Conservation (phyloP, 495 filamentous ascomycete species). For the Penicillium fimorum region DNA sequence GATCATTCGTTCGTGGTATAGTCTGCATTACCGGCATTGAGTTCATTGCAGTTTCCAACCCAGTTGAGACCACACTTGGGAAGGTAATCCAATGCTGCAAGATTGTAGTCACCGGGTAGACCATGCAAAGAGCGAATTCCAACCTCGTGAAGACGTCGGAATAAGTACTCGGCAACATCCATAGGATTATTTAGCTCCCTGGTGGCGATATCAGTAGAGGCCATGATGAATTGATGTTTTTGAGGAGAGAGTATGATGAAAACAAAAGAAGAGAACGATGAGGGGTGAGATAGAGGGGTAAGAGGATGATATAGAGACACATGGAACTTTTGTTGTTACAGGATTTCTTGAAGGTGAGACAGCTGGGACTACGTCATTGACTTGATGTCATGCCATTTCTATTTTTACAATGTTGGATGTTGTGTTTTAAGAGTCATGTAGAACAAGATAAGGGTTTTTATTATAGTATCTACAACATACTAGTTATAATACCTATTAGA, state of each 20-base stretch:
- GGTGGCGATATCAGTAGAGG: slow-evolving; percentile 54
- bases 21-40: slow-evolving; percentile 55
- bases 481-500: too few relatives aligned
- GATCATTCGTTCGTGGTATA: background rate
- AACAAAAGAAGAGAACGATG: background rate
- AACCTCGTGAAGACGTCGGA: slow-evolving; percentile 60
- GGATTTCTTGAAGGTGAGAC: background rate
- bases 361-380: slow-evolving; percentile 31
- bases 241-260: background rate
- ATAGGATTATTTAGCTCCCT: slow-evolving; percentile 55
- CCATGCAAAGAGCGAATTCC: slow-evolving; percentile 62
- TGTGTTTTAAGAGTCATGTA: background rate
- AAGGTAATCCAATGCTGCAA: slow-evolving; percentile 61
- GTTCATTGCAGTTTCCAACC: slow-evolving; percentile 71
- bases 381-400: slow-evolving; percentile 40
- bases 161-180: slow-evolving; percentile 61
- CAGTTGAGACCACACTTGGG: slow-evolving; percentile 57
- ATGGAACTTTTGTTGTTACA: background rate
- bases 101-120: slow-evolving; percentile 59
- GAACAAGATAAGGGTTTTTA: background rate
- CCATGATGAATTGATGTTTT: slow-evolving; percentile 22
- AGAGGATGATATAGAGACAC: background rate
- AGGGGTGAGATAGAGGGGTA: background rate
- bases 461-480: background rate
- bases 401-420: background rate